A percentile compares a stretch with the other conserved stretches of the same genome.
Conservation (phyloP, 75 land plant species). For the Pinus tabuliformis region DNA sequence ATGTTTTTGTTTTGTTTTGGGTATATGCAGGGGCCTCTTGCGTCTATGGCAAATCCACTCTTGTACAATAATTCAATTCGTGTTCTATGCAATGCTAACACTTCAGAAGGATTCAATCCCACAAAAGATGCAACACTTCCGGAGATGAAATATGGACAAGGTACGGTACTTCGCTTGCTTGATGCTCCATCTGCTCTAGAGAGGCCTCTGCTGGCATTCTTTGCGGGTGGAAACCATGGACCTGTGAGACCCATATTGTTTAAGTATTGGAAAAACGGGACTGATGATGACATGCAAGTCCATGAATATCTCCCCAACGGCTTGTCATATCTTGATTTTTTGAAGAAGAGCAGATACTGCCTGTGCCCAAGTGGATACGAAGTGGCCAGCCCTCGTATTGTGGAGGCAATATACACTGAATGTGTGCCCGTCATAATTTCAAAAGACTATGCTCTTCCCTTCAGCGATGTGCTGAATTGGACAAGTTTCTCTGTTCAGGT, state of each 20-base stretch:
- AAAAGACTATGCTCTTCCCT: conserved; percentile 57
- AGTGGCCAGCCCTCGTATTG: conserved; percentile 58
- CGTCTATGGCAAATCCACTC: conserved; percentile 21
- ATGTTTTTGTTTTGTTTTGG: background rate
- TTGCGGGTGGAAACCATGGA: conserved; percentile 44
- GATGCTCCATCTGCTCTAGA: conserved; percentile 36
- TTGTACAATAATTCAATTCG: conserved; percentile 36
- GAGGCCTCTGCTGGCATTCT: conserved; percentile 33
- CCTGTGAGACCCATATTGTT: conserved; percentile 30
- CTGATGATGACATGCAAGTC: too few species aligned
- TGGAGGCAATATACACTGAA: conserved; percentile 62
- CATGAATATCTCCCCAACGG: conserved; percentile 15
- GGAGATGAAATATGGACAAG: conserved; percentile 31
- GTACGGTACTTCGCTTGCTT: conserved; percentile 17
- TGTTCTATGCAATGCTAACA: too few species aligned
- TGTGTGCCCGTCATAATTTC: conserved; percentile 65
- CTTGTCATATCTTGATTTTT: conserved; percentile 25
- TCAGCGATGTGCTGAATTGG: conserved; percentile 15
- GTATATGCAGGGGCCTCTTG: conserved; percentile 40
- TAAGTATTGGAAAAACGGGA: too few species aligned
- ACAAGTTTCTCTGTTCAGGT: background rate
- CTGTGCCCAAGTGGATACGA: too few species aligned
- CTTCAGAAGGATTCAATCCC: too few species aligned
- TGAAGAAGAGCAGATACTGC: too few species aligned
- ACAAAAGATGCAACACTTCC: too few species aligned